These are phyloP conservation scores for Phlyctochytrium arcticum DNA, from an alignment of 192 early-diverging fungal species.

Conservation along the genomic window DNA sequence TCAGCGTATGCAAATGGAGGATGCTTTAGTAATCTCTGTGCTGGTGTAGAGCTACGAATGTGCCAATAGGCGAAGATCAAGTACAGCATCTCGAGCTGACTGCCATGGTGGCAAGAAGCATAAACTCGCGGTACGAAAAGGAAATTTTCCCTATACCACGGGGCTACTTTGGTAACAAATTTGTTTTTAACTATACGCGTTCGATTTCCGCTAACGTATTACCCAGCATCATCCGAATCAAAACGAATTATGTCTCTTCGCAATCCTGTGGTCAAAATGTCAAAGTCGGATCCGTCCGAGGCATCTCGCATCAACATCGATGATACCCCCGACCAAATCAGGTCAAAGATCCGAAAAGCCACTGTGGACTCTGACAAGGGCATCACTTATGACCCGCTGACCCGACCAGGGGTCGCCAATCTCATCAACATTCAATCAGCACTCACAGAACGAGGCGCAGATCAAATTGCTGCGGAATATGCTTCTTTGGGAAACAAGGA, in stretches of 20 bases:
- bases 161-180: conserved; percentile 53
- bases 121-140: conserved; percentile 68
- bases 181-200: neutral
- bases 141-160: conserved; percentile 65
- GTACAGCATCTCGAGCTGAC: conserved; percentile 86
- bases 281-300: conserved; percentile 74
- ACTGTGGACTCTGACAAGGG: conserved; percentile 63
- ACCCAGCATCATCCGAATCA: conserved; percentile 34
- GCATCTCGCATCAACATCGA: conserved; percentile 69
- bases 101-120: conserved; percentile 67
- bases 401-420: conserved; percentile 80
- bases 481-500: conserved; percentile 45
- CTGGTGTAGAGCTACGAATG: conserved; percentile 69
- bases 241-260: conserved; percentile 84
- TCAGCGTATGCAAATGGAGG: no score
- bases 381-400: conserved; percentile 66
- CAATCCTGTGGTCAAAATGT: conserved; percentile 79
- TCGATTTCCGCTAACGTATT: neutral
- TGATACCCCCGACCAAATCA: conserved; percentile 66
- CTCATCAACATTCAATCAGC: conserved; percentile 75
- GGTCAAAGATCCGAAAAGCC: conserved; percentile 64
- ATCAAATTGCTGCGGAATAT: conserved; percentile 49
- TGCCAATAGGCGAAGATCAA: conserved; percentile 94
- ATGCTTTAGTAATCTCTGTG: no score
- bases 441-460: conserved; percentile 26